Percentiles rank a stretch among this genome's conserved stretches.
phyloP scores from a whole-genome alignment of 116 monocot genomes.

The Iris pallida region DNA sequence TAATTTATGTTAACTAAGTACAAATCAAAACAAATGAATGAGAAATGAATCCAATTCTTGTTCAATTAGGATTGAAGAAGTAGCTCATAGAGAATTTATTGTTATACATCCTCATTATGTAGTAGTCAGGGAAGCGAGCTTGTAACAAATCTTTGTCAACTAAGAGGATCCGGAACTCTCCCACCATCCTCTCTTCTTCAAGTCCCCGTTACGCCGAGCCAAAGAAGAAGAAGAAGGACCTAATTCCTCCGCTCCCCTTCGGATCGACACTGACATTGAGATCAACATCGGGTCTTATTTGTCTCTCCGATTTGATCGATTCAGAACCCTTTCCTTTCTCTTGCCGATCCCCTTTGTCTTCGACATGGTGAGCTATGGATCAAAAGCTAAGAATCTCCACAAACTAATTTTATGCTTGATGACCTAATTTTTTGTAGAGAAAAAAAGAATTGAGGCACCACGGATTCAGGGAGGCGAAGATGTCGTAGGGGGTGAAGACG shows the following conservation, averaged over 20 bases:
- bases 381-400: too few relatives aligned
- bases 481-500: too few relatives aligned
- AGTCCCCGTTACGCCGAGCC: neutral
- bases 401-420: too few relatives aligned
- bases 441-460: too few relatives aligned
- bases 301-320: constrained; percentile 36
- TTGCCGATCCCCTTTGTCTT: constrained; percentile 25
- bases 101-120: constrained; percentile 21
- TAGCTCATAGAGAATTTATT: neutral
- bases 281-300: constrained; percentile 16
- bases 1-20: too few relatives aligned
- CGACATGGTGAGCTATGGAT: too few relatives aligned
- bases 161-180: constrained; percentile 8
- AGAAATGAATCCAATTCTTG: too few relatives aligned
- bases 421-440: too few relatives aligned
- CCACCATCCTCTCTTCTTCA: constrained; percentile 16
- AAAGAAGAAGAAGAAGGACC: too few relatives aligned
- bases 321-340: constrained; percentile 29
- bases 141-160: constrained; percentile 17
- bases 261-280: constrained; percentile 47
- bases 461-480: too few relatives aligned
- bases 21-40: neutral
- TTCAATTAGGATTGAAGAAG: neutral
- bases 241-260: too few relatives aligned
- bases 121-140: constrained; percentile 10